Evolutionary conservation across 2,329 filamentous ascomycete genomes (phyloP).

Genomic region (Huntiella bhutanensis): DNA sequence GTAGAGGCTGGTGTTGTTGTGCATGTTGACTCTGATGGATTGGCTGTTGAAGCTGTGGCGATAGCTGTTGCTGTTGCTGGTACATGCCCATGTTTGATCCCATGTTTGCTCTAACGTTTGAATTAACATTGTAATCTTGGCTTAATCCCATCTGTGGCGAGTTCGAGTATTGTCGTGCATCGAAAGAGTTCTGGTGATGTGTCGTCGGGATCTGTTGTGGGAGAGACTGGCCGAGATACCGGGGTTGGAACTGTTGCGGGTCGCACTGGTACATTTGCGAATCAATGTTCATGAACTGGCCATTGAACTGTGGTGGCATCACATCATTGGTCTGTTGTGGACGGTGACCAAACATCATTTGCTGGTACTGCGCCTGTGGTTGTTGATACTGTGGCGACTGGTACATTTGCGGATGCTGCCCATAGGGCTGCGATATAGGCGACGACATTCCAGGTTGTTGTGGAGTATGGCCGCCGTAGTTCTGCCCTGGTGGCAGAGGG

Average conservation of each 20-base stretch:
- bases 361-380: constrained; percentile 15
- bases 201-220: not conserved
- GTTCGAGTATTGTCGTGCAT: constrained; percentile 19
- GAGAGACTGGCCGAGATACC: constrained; percentile 3
- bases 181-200: constrained; percentile 1
- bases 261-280: constrained; percentile 5
- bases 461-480: constrained; percentile 15
- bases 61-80: constrained; percentile 15
- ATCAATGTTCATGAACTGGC: constrained; percentile 6
- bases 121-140: constrained; percentile 16
- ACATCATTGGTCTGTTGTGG: constrained; percentile 15
- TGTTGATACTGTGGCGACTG: constrained; percentile 15
- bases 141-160: constrained; percentile 16
- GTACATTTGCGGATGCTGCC: constrained; percentile 11
- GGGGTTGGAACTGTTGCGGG: constrained; percentile 3
- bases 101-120: constrained; percentile 17
- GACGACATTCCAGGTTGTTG: constrained; percentile 13
- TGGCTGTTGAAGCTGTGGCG: constrained; percentile 16
- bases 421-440: constrained; percentile 13
- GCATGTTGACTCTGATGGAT: constrained; percentile 12
- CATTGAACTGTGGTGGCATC: constrained; percentile 11
- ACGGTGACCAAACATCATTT: constrained; percentile 11
- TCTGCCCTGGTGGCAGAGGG: constrained; percentile 17
- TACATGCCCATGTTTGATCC: constrained; percentile 8
- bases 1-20: constrained; percentile 6